These are phyloP conservation scores for Lipomyces chichibuensis DNA, from an alignment of 805 yeast genomes.

Conservation along the genomic window DNA sequence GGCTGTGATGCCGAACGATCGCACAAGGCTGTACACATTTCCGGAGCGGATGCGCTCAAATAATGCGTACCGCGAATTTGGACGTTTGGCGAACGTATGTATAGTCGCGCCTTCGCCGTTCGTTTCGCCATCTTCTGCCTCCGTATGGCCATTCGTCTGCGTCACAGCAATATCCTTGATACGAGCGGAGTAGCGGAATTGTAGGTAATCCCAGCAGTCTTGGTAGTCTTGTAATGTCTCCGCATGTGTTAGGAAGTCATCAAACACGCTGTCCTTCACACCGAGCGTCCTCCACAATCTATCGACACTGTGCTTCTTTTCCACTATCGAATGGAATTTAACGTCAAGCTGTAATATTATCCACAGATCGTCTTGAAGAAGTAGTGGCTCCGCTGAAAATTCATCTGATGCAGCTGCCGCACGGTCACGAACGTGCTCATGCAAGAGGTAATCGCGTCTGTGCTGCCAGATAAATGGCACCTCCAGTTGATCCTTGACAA, in stretches of 20 bases:
- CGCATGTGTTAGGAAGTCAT: conserved; percentile 59
- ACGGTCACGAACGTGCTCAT: conserved; percentile 52
- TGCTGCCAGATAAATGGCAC: conserved; percentile 96
- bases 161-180: conserved; percentile 52
- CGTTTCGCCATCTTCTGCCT: conserved; percentile 39
- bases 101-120: conserved; percentile 45
- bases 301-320: conserved; percentile 67
- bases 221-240: conserved; percentile 76
- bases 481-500: conserved; percentile 78
- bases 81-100: conserved; percentile 42
- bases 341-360: conserved; percentile 81
- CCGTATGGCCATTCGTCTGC: conserved; percentile 6
- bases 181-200: conserved; percentile 67
- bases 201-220: conserved; percentile 81
- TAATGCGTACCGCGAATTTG: conserved; percentile 47
- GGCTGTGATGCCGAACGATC: conserved; percentile 76
- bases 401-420: conserved; percentile 34
- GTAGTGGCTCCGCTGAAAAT: conserved; percentile 37
- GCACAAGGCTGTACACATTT: conserved; percentile 33
- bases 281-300: conserved; percentile 58
- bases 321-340: conserved; percentile 82
- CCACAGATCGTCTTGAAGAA: conserved; percentile 86
- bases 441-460: conserved; percentile 82
- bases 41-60: conserved; percentile 43
- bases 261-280: conserved; percentile 60